Evolutionary conservation across 352 stramenopile species (phyloP), one percentile per base, ranked within the genome.

Genomic region (Aphanomyces cochlioides): DNA sequence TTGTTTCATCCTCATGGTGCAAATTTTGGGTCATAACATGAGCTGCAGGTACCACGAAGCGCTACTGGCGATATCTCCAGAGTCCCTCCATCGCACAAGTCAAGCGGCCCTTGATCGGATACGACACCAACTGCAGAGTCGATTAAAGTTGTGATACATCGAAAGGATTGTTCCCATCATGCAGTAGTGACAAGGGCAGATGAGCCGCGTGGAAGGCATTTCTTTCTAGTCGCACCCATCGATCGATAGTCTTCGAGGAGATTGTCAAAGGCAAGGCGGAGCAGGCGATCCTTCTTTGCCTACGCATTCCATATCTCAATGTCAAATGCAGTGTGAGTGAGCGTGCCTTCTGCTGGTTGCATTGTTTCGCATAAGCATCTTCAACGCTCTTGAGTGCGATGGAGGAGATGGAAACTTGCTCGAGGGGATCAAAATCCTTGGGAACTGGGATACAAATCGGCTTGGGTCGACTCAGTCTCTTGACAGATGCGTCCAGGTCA

Each of bases 191-290:
- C 28, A 28, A 28, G 28, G 28, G 28, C 28, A 28, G 28, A 28
- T 2, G 28, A 28, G 28, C 2, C 28, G 28, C 28, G 28, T 28
- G 28, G 28, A 2, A 28, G 28, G 28, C 28, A 28, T 28, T 28
- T 28, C 28, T 28, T 28, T 28, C 28, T 28, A 28, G 28, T 28
- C 28, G 28, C 28, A 2, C 2, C 28, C 28, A 61, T 41, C 28
- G n/a, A 61, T n/a, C 21, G 7, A 61, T 61, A 61, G 8, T 61
- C 54, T 28, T 37, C 54, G 28, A 61, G 36, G 13, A 61, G n/a
- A 7, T 19, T 19, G 19, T 7, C 54, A 61, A 61, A 61, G 12
- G n/a, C 28, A 1, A 45, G 15, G 7, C 21, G 54, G 7, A 61
- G 3, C 13, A 40, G 54, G n/a, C 54, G 54, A 10, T 61, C 54